Percentiles rank a stretch among this genome's conserved stretches.
Conservation (phyloP, 1,284 basidiomycete genomes). For the Anthracocystis setariae region DNA sequence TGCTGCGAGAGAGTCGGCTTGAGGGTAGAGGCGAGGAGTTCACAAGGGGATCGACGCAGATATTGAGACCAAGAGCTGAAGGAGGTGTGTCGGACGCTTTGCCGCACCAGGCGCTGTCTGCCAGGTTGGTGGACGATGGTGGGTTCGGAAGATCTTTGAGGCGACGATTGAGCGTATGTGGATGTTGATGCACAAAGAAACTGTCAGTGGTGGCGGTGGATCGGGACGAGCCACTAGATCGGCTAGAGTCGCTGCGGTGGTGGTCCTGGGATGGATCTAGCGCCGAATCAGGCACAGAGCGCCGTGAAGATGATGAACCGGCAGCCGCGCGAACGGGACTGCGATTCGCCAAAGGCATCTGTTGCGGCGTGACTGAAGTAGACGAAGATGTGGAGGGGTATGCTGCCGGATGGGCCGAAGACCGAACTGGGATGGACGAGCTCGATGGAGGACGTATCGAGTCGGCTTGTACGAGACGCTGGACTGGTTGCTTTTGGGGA, state of each 20-base stretch:
- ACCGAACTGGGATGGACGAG: slow-evolving; percentile 12
- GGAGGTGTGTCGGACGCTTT: background rate
- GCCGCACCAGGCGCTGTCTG: slow-evolving; percentile 1
- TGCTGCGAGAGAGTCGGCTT: slow-evolving; percentile 22
- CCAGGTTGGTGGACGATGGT: slow-evolving; percentile 11
- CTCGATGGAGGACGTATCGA: slow-evolving; percentile 18
- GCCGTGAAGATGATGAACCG: slow-evolving; percentile 23
- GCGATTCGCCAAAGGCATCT: slow-evolving; percentile 9
- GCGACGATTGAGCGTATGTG: slow-evolving; percentile 19
- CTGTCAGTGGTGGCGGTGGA: slow-evolving; percentile 40
- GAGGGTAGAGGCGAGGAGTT: slow-evolving; percentile 3
- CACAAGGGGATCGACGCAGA: background rate
- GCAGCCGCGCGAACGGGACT: slow-evolving; percentile 18
- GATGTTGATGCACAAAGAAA: slow-evolving; percentile 37
- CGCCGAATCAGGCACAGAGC: slow-evolving; percentile 4
- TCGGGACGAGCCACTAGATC: slow-evolving; percentile 38
- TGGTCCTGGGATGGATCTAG: slow-evolving; percentile 32
- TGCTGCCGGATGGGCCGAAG: slow-evolving; percentile 13
- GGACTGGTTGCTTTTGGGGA: slow-evolving; percentile 9
- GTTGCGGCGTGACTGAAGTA: slow-evolving; percentile 6
- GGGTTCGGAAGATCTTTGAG: slow-evolving; percentile 26
- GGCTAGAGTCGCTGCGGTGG: slow-evolving; percentile 40
- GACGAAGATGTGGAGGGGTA: slow-evolving; percentile 23
- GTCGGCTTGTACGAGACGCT: slow-evolving; percentile 4
- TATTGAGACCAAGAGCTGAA: slow-evolving; percentile 19